These are phyloP conservation scores for Pleoardoris graminearum DNA, from an alignment of 2,329 filamentous ascomycete species.

Conservation along the genomic window DNA sequence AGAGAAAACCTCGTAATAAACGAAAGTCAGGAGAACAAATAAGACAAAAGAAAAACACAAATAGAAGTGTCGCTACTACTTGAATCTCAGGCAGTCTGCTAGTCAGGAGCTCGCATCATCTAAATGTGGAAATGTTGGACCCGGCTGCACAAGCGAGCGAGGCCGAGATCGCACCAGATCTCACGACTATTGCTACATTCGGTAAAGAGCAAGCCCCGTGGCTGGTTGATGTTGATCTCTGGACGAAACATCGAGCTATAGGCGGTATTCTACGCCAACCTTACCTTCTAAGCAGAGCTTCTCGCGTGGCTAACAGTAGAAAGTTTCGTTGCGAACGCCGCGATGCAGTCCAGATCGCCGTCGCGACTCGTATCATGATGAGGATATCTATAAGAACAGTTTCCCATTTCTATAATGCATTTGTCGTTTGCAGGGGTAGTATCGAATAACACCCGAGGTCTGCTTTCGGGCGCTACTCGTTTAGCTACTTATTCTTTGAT, in stretches of 20 bases:
- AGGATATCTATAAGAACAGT: not conserved
- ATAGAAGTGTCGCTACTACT: too few species aligned
- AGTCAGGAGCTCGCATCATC: too few species aligned
- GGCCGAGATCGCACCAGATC: not conserved
- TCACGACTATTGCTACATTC: not conserved
- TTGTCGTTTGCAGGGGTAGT: not conserved
- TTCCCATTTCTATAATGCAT: too few species aligned
- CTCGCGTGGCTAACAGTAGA: not conserved
- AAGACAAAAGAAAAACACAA: too few species aligned
- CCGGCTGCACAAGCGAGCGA: not conserved
- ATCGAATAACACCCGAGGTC: not conserved
- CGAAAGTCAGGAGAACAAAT: too few species aligned
- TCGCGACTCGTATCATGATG: not conserved
- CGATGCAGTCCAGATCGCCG: not conserved
- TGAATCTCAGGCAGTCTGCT: too few species aligned
- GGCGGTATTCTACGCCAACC: not conserved
- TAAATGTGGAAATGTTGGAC: too few species aligned
- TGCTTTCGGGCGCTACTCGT: not conserved
- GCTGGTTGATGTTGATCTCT: not conserved
- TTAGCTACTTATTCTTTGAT: not conserved
- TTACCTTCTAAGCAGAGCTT: too few species aligned
- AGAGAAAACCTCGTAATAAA: too few species aligned
- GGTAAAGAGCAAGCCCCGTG: not conserved
- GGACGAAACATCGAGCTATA: not conserved
- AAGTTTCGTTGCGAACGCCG: not conserved